Percentiles rank a stretch among this genome's conserved stretches.
These are phyloP conservation scores for Prunus davidiana DNA, from an alignment of 306 rosid genomes.

Conservation along the genomic window DNA sequence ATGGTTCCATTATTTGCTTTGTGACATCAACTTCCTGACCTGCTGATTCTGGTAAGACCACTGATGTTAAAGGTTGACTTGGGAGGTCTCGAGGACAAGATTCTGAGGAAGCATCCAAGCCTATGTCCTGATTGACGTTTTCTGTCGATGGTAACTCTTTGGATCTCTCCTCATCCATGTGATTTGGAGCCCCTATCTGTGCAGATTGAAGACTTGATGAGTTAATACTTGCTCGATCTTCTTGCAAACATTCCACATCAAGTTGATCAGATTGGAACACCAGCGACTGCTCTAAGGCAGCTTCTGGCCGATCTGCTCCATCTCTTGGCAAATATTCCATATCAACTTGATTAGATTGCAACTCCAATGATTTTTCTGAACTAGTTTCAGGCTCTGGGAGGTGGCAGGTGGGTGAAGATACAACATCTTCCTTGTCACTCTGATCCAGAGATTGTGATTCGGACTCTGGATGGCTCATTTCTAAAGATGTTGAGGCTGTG, in stretches of 20 bases:
- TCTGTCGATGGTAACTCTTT: slow-evolving; percentile 25
- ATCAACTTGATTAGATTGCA: slow-evolving; percentile 37
- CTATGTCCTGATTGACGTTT: slow-evolving; percentile 31
- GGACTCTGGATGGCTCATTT: slow-evolving; percentile 25
- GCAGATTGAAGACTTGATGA: slow-evolving; percentile 39
- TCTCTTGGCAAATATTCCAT: slow-evolving; percentile 22
- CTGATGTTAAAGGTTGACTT: slow-evolving; percentile 31
- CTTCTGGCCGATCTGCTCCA: slow-evolving; percentile 27
- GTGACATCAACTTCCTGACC: slow-evolving; percentile 28
- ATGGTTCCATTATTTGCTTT: slow-evolving; percentile 33
- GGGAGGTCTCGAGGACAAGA: slow-evolving; percentile 32
- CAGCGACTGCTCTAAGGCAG: slow-evolving; percentile 27
- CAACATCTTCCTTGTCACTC: slow-evolving; percentile 22
- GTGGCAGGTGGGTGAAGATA: slow-evolving; percentile 32
- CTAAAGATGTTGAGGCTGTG: slow-evolving; percentile 31
- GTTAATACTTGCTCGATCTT: slow-evolving; percentile 30
- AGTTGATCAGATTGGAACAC: slow-evolving; percentile 40
- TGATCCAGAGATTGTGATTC: slow-evolving; percentile 31
- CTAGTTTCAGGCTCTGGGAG: slow-evolving; percentile 35
- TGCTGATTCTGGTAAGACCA: slow-evolving; percentile 31
- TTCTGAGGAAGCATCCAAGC: slow-evolving; percentile 28
- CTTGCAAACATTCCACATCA: slow-evolving; percentile 31
- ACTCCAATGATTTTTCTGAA: slow-evolving; percentile 24
- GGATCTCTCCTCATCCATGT: slow-evolving; percentile 16
- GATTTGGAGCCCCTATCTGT: slow-evolving; percentile 15